Percentiles rank a stretch among this genome's conserved stretches.
phyloP scores from a whole-genome alignment of 495 filamentous ascomycete species.

The Clavariopsis aquatica region DNA sequence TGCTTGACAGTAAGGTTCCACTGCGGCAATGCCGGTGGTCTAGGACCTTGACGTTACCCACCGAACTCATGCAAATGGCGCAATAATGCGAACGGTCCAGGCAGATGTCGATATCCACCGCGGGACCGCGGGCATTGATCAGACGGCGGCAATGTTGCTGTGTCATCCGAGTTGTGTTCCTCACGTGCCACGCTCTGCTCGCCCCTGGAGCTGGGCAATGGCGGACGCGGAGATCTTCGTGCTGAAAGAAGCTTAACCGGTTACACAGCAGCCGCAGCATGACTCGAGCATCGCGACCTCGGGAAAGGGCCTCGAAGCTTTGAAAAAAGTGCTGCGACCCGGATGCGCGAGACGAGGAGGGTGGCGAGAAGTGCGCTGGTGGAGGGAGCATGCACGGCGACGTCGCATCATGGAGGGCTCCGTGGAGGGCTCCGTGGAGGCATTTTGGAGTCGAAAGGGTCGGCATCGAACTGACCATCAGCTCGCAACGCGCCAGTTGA shows the following conservation, averaged over 20 bases:
- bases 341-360: background rate
- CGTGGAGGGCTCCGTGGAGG: background rate
- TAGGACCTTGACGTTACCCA: background rate
- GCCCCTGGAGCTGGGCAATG: too few relatives aligned
- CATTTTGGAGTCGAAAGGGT: too few relatives aligned
- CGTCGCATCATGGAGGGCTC: background rate
- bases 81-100: background rate
- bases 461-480: background rate
- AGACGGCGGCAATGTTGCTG: too few relatives aligned
- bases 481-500: too few relatives aligned
- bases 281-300: background rate
- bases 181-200: too few relatives aligned
- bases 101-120: background rate
- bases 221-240: background rate
- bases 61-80: background rate
- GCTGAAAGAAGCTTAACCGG: conserved; percentile 11
- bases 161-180: too few relatives aligned
- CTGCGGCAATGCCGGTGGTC: background rate
- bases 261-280: conserved; percentile 3
- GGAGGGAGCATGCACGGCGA: background rate
- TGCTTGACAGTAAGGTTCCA: background rate
- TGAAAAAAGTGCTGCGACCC: background rate
- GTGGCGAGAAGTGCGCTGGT: background rate
- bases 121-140: background rate
- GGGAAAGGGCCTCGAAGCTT: conserved; percentile 11